Conservation (phyloP, 208 protist species). For the Wallacemonas collosoma region DNA sequence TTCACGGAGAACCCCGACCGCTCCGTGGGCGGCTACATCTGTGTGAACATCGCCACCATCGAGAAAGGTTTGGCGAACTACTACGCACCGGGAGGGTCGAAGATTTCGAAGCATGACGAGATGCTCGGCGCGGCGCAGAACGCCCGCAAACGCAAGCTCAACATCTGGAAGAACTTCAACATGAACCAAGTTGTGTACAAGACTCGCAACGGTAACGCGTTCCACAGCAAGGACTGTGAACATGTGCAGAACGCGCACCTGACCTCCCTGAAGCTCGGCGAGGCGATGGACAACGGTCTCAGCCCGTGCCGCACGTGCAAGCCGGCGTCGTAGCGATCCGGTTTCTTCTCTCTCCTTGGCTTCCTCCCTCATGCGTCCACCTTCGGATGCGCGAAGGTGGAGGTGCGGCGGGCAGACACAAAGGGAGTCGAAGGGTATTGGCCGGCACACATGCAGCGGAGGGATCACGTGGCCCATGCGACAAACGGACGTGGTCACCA, state of each 20-base stretch:
- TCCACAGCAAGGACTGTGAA: slow-evolving; percentile 39
- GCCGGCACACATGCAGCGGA: no score
- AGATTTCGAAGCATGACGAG: slow-evolving; percentile 18
- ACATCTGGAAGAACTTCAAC: slow-evolving; percentile 52
- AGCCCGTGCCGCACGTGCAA: slow-evolving; percentile 59
- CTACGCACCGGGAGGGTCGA: slow-evolving; percentile 31
- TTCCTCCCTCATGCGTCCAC: no score
- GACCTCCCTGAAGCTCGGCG: slow-evolving; percentile 13
- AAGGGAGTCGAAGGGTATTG: no score
- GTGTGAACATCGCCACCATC: slow-evolving; percentile 53
- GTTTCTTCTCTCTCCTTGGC: no score
- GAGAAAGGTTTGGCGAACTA: slow-evolving; percentile 51
- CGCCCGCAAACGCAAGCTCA: slow-evolving; percentile 23
- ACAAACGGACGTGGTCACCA: not conserved
- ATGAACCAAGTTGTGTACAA: slow-evolving; percentile 32
- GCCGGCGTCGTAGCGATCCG: slow-evolving; percentile 18
- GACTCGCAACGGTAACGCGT: slow-evolving; percentile 47
- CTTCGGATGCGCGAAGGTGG: no score
- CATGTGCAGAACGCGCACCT: slow-evolving; percentile 29
- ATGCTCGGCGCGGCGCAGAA: slow-evolving; percentile 36
- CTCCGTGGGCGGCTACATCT: slow-evolving; percentile 32
- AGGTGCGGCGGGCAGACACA: no score
- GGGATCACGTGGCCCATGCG: no score
- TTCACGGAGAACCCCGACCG: slow-evolving; percentile 33
- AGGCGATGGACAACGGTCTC: slow-evolving; percentile 40